Conservation (phyloP, 164 flowering plant genomes). For the Santalum album region DNA sequence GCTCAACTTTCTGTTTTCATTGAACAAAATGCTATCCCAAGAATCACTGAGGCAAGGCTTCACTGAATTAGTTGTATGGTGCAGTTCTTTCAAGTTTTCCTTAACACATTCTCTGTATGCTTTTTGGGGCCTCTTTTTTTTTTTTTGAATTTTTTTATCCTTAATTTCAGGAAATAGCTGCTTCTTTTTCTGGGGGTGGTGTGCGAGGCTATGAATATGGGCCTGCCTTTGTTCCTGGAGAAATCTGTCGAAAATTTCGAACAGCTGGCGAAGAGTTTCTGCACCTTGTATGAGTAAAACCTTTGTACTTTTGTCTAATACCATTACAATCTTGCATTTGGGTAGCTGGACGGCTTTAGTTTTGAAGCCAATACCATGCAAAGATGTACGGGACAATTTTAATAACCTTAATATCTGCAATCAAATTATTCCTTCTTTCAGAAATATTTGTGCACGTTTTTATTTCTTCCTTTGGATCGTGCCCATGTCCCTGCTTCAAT, state of each 20-base stretch:
- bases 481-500: too few species aligned
- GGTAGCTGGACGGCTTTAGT: background rate
- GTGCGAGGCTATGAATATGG: slow-evolving; percentile 66
- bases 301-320: too few species aligned
- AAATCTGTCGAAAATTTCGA: slow-evolving; percentile 73
- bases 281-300: slow-evolving; percentile 49
- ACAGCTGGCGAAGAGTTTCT: slow-evolving; percentile 83
- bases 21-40: slow-evolving; percentile 87
- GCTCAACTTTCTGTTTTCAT: slow-evolving; percentile 81
- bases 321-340: background rate
- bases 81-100: background rate
- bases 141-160: background rate
- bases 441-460: too few species aligned
- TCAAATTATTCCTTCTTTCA: too few species aligned
- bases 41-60: slow-evolving; percentile 82
- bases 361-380: too few species aligned
- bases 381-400: too few species aligned
- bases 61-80: slow-evolving; percentile 5
- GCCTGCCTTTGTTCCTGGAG: slow-evolving; percentile 93
- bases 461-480: too few species aligned
- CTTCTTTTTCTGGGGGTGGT: slow-evolving; percentile 86
- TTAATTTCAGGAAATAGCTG: slow-evolving; percentile 74
- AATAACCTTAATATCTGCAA: too few species aligned
- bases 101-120: background rate
- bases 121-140: background rate